phyloP scores from a whole-genome alignment of 805 yeast genomes.

The Wickerhamiella bombiphila region DNA sequence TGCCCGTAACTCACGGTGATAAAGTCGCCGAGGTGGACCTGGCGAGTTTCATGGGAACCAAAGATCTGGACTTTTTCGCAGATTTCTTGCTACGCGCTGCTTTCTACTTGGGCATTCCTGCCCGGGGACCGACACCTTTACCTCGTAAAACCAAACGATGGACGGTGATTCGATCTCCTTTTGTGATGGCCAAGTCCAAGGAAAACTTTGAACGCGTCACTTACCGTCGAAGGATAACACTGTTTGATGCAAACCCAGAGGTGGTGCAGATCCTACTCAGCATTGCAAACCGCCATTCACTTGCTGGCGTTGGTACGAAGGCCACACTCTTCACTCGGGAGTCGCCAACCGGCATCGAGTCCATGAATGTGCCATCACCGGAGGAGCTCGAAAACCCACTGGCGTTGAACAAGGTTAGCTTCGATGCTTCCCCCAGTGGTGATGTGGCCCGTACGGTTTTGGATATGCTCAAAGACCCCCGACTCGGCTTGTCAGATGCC shows the following conservation, averaged over 20 bases:
- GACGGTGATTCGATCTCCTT: constrained; percentile 88
- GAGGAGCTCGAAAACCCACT: constrained; percentile 15
- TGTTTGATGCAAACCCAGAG: constrained; percentile 77
- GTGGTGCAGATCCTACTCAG: constrained; percentile 62
- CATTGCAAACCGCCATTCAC: constrained; percentile 58
- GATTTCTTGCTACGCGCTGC: constrained; percentile 88
- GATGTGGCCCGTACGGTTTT: constrained; percentile 53
- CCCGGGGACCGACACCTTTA: constrained; percentile 53
- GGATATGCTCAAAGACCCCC: constrained; percentile 54
- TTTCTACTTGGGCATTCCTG: constrained; percentile 77
- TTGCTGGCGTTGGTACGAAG: constrained; percentile 71
- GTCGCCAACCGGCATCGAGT: constrained; percentile 28
- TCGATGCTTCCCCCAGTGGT: constrained; percentile 22
- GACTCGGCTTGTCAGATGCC: constrained; percentile 5
- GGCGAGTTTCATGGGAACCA: constrained; percentile 49
- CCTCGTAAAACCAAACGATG: constrained; percentile 69
- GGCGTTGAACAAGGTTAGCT: constrained; percentile 19
- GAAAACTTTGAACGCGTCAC: constrained; percentile 89
- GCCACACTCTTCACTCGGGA: constrained; percentile 50
- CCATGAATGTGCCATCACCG: constrained; percentile 15
- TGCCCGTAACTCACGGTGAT: constrained; percentile 53
- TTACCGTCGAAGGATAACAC: constrained; percentile 53
- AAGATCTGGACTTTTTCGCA: constrained; percentile 56
- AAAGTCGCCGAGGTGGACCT: constrained; percentile 64
- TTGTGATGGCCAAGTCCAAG: constrained; percentile 85